Base-by-base conservation (phyloP, 1,139 yeast genomes). In the Scheffersomyces titani region DNA sequence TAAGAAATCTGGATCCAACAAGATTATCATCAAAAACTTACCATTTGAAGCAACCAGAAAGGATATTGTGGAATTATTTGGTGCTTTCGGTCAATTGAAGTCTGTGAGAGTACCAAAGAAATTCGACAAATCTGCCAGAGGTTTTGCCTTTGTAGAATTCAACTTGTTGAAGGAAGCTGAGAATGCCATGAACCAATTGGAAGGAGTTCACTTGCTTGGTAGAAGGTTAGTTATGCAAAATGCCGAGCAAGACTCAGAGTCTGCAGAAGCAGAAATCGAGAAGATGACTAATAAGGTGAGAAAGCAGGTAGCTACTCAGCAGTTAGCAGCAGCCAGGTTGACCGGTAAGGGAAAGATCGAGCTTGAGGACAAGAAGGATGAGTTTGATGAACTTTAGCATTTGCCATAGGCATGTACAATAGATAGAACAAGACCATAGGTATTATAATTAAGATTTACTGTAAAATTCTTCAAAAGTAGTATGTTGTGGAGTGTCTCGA, bases 141-240 rank as follows among this genome's bases (percentile, higher is more conserved):
- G 99, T 70, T 94, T 94, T 78, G 99, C 99, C 0, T 94, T 94
- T 72, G 97, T 96, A 52, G 99, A 94, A 73, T 96, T 90, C 68
- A 80, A 89, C 19, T 79, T 96, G 51, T 82, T 92, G 49, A 91
- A 92, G 72, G 99, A 94, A 73, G 98, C 99, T 1, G 97, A 90
- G 70, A 87, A 81, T 69, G 99, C 98, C n/a, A 90, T 94, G 93
- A 88, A 88, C 65, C 96, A 93, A 70, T 83, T 94, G 63, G 90
- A 89, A 71, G 99, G 99, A 59, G 97, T 96, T 2, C 99, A 94
- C 83, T 89, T 94, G 74, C 83, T 94, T 56, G 99, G 99, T 50
- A 88, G 99, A 77, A 85, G 97, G 63, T 80, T 94, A 65, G 97
- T 94, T n/a, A 87, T 96, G 88, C 97, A 94, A 71, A 92, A 83